Base-by-base conservation (phyloP, 75 land plant genomes). In the Ceratopteris richardii region DNA sequence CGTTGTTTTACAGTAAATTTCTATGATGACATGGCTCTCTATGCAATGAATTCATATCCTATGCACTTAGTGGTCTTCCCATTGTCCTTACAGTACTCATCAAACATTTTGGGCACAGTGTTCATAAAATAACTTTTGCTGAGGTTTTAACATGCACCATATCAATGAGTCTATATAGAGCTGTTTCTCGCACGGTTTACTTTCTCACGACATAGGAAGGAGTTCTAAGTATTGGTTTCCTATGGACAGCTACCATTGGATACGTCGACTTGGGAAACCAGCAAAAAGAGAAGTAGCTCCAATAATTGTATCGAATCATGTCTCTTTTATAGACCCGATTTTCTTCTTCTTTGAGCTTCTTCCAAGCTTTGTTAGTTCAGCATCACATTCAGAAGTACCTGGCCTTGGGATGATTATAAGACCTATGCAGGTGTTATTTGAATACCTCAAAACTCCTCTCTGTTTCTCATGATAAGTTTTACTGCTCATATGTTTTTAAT, bases 201-300 rank as follows among this genome's bases (percentile, higher is more conserved):
- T n/a, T n/a, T n/a, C n/a, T n/a, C n/a, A n/a, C n/a, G n/a, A n/a
- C n/a, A n/a, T n/a, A n/a, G n/a, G n/a, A n/a, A n/a, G n/a, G n/a
- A n/a, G n/a, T n/a, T n/a, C n/a, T n/a, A n/a, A n/a, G n/a, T n/a
- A n/a, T n/a, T n/a, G n/a, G n/a, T n/a, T n/a, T n/a, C n/a, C n/a
- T n/a, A n/a, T 91, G 57, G 4, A 33, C 77, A 93, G 98, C 17
- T 93, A 78, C 62, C 98, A 93, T 56, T 93, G 96, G 96, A 93
- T 93, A 47, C 88, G 56, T 57, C 67, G 96, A n/a, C 81, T 55
- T 54, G 98, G 98, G 40, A 73, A 53, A 42, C 91, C 98, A 36
- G 96, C 83, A 54, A 63, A 84, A 39, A 75, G 90, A 44, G 87
- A 83, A 51, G 54, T 73, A 58, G 98, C 98, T 28, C 98, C 98